Evolutionary conservation across 768 basidiomycete genomes (phyloP).

Genomic region (Phanerochaete carnosa): DNA sequence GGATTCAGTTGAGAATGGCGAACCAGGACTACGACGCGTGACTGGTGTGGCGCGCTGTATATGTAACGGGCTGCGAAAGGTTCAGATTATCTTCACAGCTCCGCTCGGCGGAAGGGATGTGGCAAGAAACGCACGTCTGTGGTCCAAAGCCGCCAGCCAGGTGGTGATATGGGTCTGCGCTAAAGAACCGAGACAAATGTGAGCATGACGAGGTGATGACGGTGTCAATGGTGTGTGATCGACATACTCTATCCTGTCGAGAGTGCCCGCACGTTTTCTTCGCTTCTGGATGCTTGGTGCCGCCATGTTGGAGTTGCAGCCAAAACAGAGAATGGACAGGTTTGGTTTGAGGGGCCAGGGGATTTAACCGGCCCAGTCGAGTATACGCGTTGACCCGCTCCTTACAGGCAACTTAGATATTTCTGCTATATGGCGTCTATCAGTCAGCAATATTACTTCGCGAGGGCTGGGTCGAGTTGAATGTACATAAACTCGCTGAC

Average conservation of each 20-base stretch:
- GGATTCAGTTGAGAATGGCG: slow-evolving; percentile 19
- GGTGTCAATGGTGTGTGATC: neutral
- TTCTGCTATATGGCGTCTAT: too few relatives aligned
- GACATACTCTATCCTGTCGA: slow-evolving; percentile 24
- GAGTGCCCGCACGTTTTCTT: slow-evolving; percentile 8
- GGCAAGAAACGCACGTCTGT: slow-evolving; percentile 45
- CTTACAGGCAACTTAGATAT: too few relatives aligned
- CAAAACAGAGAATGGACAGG: neutral
- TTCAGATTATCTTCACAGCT: too few relatives aligned
- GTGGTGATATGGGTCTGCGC: slow-evolving; percentile 56
- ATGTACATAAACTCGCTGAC: too few relatives aligned
- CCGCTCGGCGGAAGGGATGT: too few relatives aligned
- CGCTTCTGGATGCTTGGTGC: neutral
- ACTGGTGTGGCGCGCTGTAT: slow-evolving; percentile 1
- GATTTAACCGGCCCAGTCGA: too few relatives aligned
- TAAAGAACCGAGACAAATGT: slow-evolving; percentile 18
- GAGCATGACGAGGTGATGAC: neutral
- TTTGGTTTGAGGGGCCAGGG: too few relatives aligned
- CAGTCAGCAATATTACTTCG: too few relatives aligned
- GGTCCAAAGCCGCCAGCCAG: slow-evolving; percentile 60
- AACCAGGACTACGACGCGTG: neutral
- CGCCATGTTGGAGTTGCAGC: neutral
- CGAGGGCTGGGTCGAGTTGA: too few relatives aligned
- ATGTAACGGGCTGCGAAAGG: slow-evolving; percentile 17
- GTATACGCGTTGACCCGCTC: too few relatives aligned